phyloP scores from a whole-genome alignment of 1,284 basidiomycete genomes.

The Boletus smithii region DNA sequence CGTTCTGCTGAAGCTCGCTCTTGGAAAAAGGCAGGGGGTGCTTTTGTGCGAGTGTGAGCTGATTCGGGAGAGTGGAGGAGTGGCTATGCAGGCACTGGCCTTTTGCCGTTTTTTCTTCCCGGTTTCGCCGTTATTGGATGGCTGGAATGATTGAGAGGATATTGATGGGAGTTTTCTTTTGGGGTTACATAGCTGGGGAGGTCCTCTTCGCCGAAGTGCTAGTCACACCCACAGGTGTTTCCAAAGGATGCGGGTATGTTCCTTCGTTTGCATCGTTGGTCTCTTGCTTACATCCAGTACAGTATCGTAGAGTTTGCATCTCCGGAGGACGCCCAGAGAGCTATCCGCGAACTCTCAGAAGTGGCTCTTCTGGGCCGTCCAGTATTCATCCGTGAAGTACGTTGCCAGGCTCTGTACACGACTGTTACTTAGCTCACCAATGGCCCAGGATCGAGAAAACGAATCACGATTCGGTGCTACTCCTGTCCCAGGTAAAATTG shows the following conservation, averaged over 20 bases:
- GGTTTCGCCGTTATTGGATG: constrained; percentile 62
- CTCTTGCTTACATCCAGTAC: constrained; percentile 10
- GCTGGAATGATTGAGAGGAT: constrained; percentile 67
- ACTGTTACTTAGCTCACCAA: constrained; percentile 1
- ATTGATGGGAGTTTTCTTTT: constrained; percentile 83
- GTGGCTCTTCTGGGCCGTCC: constrained; percentile 85
- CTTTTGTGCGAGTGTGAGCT: constrained; percentile 37
- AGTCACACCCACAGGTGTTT: constrained; percentile 91
- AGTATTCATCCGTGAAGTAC: constrained; percentile 93
- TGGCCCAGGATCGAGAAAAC: constrained; percentile 85
- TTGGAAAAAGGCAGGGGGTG: constrained; percentile 32
- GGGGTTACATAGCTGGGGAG: constrained; percentile 88
- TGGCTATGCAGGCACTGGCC: constrained; percentile 22
- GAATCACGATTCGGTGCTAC: constrained; percentile 92
- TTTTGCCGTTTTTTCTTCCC: constrained; percentile 36
- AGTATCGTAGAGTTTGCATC: constrained; percentile 93
- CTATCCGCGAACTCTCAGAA: constrained; percentile 86
- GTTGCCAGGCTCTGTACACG: constrained; percentile 13
- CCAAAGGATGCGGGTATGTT: constrained; percentile 97
- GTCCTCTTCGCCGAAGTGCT: constrained; percentile 99
- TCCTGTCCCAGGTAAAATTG: constrained; percentile 90
- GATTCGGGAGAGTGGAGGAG: constrained; percentile 33
- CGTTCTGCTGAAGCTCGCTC: constrained; percentile 38
- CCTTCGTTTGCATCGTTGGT: background rate
- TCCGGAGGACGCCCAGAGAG: constrained; percentile 79